phyloP scores from a whole-genome alignment of 257 asterid genomes.

The Perilla frutescens region DNA sequence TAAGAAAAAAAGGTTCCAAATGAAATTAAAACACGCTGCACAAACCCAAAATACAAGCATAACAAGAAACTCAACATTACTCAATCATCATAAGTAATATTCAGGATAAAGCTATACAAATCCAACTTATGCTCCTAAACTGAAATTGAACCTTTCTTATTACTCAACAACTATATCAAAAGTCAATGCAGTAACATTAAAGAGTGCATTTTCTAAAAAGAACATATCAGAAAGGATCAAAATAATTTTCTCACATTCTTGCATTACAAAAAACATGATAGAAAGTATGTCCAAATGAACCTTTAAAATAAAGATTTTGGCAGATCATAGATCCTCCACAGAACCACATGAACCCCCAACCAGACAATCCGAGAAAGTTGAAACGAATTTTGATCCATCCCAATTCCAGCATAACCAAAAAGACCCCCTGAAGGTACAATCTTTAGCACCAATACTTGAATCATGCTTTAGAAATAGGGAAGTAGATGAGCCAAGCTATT shows the following conservation, averaged over 20 bases:
- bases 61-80: background rate
- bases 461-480: background rate
- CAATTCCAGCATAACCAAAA: background rate
- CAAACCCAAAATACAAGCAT: background rate
- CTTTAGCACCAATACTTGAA: conserved; percentile 13
- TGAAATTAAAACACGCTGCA: background rate
- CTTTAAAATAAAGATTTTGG: background rate
- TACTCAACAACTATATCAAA: background rate
- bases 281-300: background rate
- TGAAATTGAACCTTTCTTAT: background rate
- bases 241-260: background rate
- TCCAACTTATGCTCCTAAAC: background rate
- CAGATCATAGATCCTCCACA: background rate
- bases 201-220: background rate
- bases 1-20: background rate
- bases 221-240: background rate
- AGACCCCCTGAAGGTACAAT: background rate
- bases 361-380: background rate
- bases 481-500: background rate
- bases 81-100: background rate
- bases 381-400: background rate
- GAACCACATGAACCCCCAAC: background rate
- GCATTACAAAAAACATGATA: background rate
- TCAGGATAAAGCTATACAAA: background rate
- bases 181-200: background rate